These are phyloP conservation scores for Ceratocystis variospora DNA, from an alignment of 2,329 filamentous ascomycete genomes.

Conservation along the genomic window DNA sequence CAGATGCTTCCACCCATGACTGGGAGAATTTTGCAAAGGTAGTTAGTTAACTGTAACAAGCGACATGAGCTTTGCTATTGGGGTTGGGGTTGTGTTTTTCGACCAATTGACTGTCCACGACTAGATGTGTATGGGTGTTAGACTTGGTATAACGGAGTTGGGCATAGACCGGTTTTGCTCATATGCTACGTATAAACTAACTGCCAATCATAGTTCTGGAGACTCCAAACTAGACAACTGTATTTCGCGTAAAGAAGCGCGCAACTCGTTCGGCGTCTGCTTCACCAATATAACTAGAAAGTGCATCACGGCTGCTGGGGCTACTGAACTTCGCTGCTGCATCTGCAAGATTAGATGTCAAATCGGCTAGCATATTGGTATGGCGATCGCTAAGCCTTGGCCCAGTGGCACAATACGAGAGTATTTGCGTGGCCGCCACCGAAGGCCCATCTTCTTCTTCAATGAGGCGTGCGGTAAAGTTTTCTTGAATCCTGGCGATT, in stretches of 20 bases:
- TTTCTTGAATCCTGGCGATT: constrained; percentile 29
- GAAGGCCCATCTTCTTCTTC: neutral
- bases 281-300: constrained; percentile 25
- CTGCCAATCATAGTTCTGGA: neutral
- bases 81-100: neutral
- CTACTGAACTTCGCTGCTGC: constrained; percentile 22
- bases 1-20: neutral
- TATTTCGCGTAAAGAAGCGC: constrained; percentile 24
- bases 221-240: neutral
- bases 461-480: constrained; percentile 17
- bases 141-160: too few relatives aligned
- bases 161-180: neutral
- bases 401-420: constrained; percentile 24
- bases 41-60: neutral
- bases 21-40: neutral
- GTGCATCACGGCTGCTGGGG: constrained; percentile 19
- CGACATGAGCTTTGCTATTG: neutral
- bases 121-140: too few relatives aligned
- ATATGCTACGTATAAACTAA: neutral
- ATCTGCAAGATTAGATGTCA: constrained; percentile 23
- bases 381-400: constrained; percentile 23
- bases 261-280: constrained; percentile 24
- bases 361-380: constrained; percentile 24
- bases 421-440: constrained; percentile 16
- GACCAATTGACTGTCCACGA: too few relatives aligned